Percentiles rank a stretch among this genome's conserved stretches.
Conservation (phyloP, 2,329 filamentous ascomycete species). For the Cordyceps militaris region DNA sequence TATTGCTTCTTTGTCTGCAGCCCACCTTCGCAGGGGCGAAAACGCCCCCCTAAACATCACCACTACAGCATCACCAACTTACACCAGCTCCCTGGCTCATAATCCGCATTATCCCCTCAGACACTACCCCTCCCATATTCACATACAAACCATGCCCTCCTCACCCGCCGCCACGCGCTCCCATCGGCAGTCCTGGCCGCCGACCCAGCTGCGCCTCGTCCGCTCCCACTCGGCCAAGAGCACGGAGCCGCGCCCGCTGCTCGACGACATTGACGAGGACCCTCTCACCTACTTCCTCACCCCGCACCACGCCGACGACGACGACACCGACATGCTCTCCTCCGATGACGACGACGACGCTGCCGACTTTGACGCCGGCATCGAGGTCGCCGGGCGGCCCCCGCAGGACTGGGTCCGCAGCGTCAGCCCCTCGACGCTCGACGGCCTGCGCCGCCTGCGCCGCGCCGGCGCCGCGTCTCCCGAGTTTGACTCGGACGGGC, state of each 20-base stretch:
- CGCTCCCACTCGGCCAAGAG: slow-evolving; percentile 32
- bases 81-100: no score
- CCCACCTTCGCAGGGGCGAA: neutral
- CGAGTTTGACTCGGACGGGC: slow-evolving; percentile 34
- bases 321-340: slow-evolving; percentile 28
- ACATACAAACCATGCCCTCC: slow-evolving; percentile 25
- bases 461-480: slow-evolving; percentile 24
- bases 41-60: neutral
- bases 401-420: slow-evolving; percentile 41
- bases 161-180: slow-evolving; percentile 25
- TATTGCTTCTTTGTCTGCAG: neutral
- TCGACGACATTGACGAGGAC: slow-evolving; percentile 45
- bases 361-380: slow-evolving; percentile 51
- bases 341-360: slow-evolving; percentile 34
- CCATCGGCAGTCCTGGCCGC: slow-evolving; percentile 44
- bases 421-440: slow-evolving; percentile 50
- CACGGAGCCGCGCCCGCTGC: slow-evolving; percentile 33
- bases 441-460: slow-evolving; percentile 37
- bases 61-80: neutral
- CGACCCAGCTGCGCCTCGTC: slow-evolving; percentile 42
- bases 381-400: slow-evolving; percentile 42
- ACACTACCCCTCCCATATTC: neutral
- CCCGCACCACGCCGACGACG: slow-evolving; percentile 32
- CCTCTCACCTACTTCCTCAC: slow-evolving; percentile 52
- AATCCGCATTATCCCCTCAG: neutral